phyloP scores from a whole-genome alignment of 495 filamentous ascomycete species.

The Oleoguttula mirabilis region DNA sequence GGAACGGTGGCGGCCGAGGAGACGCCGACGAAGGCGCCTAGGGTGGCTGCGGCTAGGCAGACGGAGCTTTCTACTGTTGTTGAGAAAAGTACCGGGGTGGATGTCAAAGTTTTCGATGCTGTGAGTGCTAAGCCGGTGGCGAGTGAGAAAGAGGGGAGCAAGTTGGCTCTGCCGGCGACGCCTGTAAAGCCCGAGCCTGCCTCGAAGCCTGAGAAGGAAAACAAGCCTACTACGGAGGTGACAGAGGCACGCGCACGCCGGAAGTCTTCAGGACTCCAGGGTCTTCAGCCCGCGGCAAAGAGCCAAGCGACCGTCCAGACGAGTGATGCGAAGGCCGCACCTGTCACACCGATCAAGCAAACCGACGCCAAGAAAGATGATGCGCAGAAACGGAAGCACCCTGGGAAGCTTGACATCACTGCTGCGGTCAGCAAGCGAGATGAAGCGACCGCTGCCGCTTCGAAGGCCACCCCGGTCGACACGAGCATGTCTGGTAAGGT shows the following conservation, averaged over 20 bases:
- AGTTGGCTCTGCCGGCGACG: neutral
- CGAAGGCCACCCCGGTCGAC: slow-evolving; percentile 4
- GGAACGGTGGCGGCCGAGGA: neutral
- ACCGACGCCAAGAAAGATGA: slow-evolving; percentile 10
- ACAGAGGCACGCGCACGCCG: neutral
- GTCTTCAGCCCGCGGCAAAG: slow-evolving; percentile 11
- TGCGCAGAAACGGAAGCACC: slow-evolving; percentile 39
- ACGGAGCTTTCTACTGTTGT: neutral
- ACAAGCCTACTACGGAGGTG: neutral
- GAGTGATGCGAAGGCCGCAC: slow-evolving; percentile 10
- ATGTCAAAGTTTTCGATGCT: no score
- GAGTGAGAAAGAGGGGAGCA: neutral
- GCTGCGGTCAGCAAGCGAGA: slow-evolving; percentile 35
- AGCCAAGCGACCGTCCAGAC: slow-evolving; percentile 13
- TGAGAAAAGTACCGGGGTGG: no score
- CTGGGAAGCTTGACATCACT: slow-evolving; percentile 52
- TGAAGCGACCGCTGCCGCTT: neutral
- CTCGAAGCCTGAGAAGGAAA: neutral
- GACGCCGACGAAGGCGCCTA: slow-evolving; percentile 14
- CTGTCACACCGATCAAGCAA: slow-evolving; percentile 8
- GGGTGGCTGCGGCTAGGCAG: neutral
- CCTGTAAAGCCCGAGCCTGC: neutral
- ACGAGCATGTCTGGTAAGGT: slow-evolving; percentile 7
- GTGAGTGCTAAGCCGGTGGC: neutral
- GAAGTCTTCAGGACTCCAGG: slow-evolving; percentile 1